Conservation (phyloP, 2,329 filamentous ascomycete genomes). For the Stylonectria norvegica region DNA sequence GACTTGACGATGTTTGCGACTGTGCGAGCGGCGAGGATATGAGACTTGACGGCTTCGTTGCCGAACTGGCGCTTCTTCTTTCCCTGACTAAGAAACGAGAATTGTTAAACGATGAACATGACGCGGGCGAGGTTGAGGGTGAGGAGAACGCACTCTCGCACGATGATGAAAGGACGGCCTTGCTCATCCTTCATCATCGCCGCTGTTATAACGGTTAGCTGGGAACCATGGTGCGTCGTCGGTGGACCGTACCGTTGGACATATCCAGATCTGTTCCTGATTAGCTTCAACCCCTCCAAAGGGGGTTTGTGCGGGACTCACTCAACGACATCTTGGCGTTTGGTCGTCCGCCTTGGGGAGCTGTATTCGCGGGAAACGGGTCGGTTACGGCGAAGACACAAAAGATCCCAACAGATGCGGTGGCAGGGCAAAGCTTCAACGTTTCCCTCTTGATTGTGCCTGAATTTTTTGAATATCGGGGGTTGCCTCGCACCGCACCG, state of each 20-base stretch:
- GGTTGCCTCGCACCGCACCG: slow-evolving; percentile 28
- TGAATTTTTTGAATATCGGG: slow-evolving; percentile 35
- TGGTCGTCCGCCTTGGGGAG: slow-evolving; percentile 24
- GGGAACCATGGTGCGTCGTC: slow-evolving; percentile 7
- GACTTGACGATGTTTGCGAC: slow-evolving; percentile 97
- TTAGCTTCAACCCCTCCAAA: slow-evolving; percentile 34
- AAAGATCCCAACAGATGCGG: slow-evolving; percentile 24
- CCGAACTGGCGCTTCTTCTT: slow-evolving; percentile 97
- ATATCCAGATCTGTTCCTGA: slow-evolving; percentile 68
- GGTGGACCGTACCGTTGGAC: slow-evolving; percentile 64
- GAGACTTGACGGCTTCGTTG: slow-evolving; percentile 95
- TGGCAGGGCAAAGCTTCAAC: slow-evolving; percentile 30
- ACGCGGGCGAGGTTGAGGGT: slow-evolving; percentile 2
- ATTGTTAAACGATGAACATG: slow-evolving; percentile 13
- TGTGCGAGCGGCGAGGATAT: slow-evolving; percentile 94
- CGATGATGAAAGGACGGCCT: slow-evolving; percentile 94
- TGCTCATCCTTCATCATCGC: slow-evolving; percentile 93
- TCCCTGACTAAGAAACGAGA: slow-evolving; percentile 64
- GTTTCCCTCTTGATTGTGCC: slow-evolving; percentile 27
- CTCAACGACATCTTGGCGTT: slow-evolving; percentile 38
- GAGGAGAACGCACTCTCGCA: slow-evolving; percentile 81
- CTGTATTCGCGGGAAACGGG: slow-evolving; percentile 24
- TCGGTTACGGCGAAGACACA: slow-evolving; percentile 22
- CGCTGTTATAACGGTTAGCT: slow-evolving; percentile 42
- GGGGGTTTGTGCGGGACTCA: slow-evolving; percentile 29